Base-by-base conservation (phyloP, 176 grass and related monocot species). In the Zea luxurians region DNA sequence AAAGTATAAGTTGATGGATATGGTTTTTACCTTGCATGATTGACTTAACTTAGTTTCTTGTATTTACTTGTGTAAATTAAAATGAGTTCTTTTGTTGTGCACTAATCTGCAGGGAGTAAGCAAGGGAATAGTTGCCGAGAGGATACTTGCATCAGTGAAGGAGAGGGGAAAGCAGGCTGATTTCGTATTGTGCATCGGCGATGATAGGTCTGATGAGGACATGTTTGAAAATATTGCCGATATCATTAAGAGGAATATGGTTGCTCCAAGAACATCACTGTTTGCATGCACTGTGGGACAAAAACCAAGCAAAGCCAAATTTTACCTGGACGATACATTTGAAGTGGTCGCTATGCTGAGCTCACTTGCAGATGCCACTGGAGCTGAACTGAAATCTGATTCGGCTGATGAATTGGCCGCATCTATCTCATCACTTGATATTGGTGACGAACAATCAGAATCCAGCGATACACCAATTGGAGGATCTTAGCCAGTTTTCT, bases 231-330 rank as follows among this genome's bases (percentile, higher is more conserved):
- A 90, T 75, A 87, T 97, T 60, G 76, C 91, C 2, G 89, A 87
- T 63, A 47, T 88, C 13, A 71, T 97, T 11, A 84, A 84, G 48
- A 91, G 82, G 74, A 76, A 83, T 41, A 74, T 94, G 3, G 87
- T 97, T 74, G 77, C 85, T 62, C 48, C 87, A 78, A 85, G 84
- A 66, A 90, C 94, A 20, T 59, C 82, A 27, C 73, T 97, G 74
- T 97, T 92, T 78, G 94, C 84, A 4, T 97, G 94, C 85, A 97
- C 94, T 0, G 94, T 97, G 9, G 94, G 94, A 69, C 94, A 97
- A 82, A 97, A 97, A 77, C 94, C 94, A 34, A 97, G 94, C 87
- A 97, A 94, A 76, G 94, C 91, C n/a, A 97, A 90, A 84, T 97
- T 94, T 74, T 97, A 97, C 84, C 81, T 97, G 77, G 94, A 97